Base-by-base conservation (phyloP, 331 rosid species). In the Pyracantha coccinea region DNA sequence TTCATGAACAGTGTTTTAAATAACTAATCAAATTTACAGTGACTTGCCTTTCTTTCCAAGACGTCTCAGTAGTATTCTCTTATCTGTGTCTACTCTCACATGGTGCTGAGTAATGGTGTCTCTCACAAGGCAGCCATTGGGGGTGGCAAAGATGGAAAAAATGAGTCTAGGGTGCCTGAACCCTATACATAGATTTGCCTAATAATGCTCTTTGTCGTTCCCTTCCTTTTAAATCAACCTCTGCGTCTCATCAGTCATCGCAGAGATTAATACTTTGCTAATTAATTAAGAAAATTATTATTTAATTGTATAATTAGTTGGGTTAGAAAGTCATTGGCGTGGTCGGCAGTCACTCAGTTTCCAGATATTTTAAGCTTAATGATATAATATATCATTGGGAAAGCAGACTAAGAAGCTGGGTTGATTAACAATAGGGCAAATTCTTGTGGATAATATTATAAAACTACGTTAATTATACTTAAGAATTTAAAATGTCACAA, bases 41-140 rank as follows among this genome's bases (percentile, higher is more conserved):
- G 66, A 27, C 4, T 83, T 68, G 17, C 75, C 79, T 80, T 88
- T 10, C 69, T 16, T 74, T 74, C 57, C 59, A 78, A 76, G 71
- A 59, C 75, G 31, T 66, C 70, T 25, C 32, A 8, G 74, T 31
- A 44, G 41, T 44, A 55, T 25, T 71, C 76, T 77, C 73, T 61
- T 68, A 15, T 24, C 57, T 11, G 27, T 27, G 41, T 15, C 12
- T n/a, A 66, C 72, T 54, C 29, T 72, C 97, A 92, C 96, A 90
- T 90, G 97, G 80, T 78, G 91, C 78, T 79, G 88, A 83, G 80
- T 82, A 86, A 89, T 85, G 52, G 75, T 86, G 93, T 87, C 87
- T 79, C 81, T 77, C 79, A 68, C 66, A 87, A 87, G 84, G 66
- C 66, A 84, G 69, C 58, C 78, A 75, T 72, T 20, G 61, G 75